phyloP scores from a whole-genome alignment of 108 stramenopile species.

The Cylindrotheca closterium region DNA sequence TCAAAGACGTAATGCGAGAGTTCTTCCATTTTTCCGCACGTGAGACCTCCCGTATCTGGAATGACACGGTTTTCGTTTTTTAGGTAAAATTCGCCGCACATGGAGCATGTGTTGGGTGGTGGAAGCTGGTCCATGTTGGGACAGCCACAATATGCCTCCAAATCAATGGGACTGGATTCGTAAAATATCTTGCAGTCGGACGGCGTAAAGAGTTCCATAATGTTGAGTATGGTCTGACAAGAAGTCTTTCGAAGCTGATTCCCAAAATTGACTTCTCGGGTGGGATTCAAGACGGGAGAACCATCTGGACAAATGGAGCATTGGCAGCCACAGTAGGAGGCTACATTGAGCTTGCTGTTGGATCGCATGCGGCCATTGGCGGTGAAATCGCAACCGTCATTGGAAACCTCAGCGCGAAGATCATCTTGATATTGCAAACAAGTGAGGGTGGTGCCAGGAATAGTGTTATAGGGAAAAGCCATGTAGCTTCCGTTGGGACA shows the following conservation, averaged over 20 bases:
- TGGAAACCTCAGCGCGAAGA: not conserved
- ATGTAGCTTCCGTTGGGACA: slow-evolving; percentile 4
- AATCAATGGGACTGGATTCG: not conserved
- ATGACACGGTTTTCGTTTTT: not conserved
- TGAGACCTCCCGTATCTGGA: not conserved
- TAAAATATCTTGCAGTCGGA: not conserved
- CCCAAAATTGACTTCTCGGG: not conserved
- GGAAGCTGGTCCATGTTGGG: not conserved
- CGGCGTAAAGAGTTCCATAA: not conserved
- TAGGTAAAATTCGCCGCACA: slow-evolving; percentile 2
- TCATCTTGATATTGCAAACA: slow-evolving; percentile 1
- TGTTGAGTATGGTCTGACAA: not conserved
- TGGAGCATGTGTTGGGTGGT: not conserved
- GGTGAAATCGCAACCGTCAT: not conserved
- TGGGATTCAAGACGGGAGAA: not conserved
- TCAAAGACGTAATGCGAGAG: slow-evolving; percentile 1
- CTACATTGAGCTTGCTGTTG: not conserved
- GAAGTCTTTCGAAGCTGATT: not conserved
- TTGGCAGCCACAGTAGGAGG: not conserved
- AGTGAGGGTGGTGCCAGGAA: not conserved
- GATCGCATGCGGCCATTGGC: not conserved
- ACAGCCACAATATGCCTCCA: slow-evolving; percentile 9
- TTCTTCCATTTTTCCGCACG: not conserved
- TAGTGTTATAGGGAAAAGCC: slow-evolving; percentile 4
- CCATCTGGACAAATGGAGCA: not conserved